Evolutionary conservation across 805 yeast species (phyloP).

Genomic region (Candida suzukii): DNA sequence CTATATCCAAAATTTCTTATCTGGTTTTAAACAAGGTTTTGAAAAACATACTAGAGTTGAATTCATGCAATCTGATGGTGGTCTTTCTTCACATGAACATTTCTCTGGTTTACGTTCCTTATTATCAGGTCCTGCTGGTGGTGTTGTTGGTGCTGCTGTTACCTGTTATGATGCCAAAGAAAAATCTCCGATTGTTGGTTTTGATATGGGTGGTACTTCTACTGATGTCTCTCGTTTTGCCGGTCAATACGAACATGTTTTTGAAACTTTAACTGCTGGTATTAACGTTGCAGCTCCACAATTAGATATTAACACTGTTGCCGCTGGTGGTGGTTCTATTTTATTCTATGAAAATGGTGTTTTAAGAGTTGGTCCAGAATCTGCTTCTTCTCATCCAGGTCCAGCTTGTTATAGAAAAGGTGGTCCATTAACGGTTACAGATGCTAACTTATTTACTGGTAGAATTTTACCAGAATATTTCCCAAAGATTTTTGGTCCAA

Average conservation of each 20-base stretch:
- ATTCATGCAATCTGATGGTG: conserved; percentile 55
- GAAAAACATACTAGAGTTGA: conserved; percentile 28
- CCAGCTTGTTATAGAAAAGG: conserved; percentile 80
- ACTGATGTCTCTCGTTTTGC: conserved; percentile 46
- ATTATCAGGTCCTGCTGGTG: conserved; percentile 56
- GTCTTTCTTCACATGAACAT: conserved; percentile 42
- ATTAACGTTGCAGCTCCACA: conserved; percentile 74
- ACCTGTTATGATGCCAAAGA: conserved; percentile 36
- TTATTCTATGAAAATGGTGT: conserved; percentile 59
- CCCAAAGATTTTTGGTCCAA: conserved; percentile 77
- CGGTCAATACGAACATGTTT: conserved; percentile 61
- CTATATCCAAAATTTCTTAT: conserved; percentile 27
- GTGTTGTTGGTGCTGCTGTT: conserved; percentile 48
- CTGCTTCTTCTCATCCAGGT: conserved; percentile 82
- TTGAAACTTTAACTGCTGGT: conserved; percentile 72
- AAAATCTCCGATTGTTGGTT: conserved; percentile 22
- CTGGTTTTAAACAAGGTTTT: conserved; percentile 26
- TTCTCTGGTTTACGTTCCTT: conserved; percentile 47
- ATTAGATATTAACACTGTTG: conserved; percentile 62
- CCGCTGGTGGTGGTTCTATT: conserved; percentile 74
- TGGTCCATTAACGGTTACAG: conserved; percentile 81
- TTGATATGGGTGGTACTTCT: conserved; percentile 33
- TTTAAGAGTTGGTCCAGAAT: conserved; percentile 76
- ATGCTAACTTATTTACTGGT: conserved; percentile 69
- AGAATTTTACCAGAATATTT: conserved; percentile 63